A percentile compares a stretch with the other conserved stretches of the same genome.
phyloP scores from a whole-genome alignment of 352 stramenopile species.

The Pythium dissotocum region DNA sequence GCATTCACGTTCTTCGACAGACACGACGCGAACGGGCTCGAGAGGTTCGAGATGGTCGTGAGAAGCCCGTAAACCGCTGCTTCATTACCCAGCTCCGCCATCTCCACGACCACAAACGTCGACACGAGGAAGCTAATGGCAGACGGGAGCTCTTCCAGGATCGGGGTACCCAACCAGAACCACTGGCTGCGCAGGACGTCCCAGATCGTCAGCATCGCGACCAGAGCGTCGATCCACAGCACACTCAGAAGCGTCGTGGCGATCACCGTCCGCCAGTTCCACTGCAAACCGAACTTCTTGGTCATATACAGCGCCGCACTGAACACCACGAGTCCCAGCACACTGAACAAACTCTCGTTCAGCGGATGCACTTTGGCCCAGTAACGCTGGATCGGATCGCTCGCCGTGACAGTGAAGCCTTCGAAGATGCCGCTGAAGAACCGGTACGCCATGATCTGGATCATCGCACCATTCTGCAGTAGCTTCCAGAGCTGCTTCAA shows the following conservation, averaged over 20 bases:
- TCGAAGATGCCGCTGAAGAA: slow-evolving; percentile 48
- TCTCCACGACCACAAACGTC: slow-evolving; percentile 47
- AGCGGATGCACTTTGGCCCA: slow-evolving; percentile 39
- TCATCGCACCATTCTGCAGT: slow-evolving; percentile 40
- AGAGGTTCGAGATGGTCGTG: slow-evolving; percentile 42
- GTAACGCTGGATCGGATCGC: slow-evolving; percentile 36
- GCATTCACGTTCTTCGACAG: slow-evolving; percentile 42
- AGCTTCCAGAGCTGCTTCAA: slow-evolving; percentile 33
- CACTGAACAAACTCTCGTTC: slow-evolving; percentile 40
- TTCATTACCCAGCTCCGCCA: slow-evolving; percentile 46
- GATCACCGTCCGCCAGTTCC: slow-evolving; percentile 40
- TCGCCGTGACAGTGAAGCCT: slow-evolving; percentile 33
- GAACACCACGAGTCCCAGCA: slow-evolving; percentile 33
- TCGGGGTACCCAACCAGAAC: slow-evolving; percentile 41
- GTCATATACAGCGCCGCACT: slow-evolving; percentile 29
- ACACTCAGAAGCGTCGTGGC: slow-evolving; percentile 29
- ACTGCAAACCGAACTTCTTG: slow-evolving; percentile 37
- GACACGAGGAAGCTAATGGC: slow-evolving; percentile 41
- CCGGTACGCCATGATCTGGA: slow-evolving; percentile 42
- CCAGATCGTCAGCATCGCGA: slow-evolving; percentile 39
- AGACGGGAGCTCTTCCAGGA: slow-evolving; percentile 36
- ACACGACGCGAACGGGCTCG: slow-evolving; percentile 33
- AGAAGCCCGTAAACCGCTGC: slow-evolving; percentile 38
- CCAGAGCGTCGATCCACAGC: slow-evolving; percentile 29
- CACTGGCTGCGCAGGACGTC: slow-evolving; percentile 42